Conservation (phyloP, 2,329 filamentous ascomycete genomes). For the Phialophora verrucosa region DNA sequence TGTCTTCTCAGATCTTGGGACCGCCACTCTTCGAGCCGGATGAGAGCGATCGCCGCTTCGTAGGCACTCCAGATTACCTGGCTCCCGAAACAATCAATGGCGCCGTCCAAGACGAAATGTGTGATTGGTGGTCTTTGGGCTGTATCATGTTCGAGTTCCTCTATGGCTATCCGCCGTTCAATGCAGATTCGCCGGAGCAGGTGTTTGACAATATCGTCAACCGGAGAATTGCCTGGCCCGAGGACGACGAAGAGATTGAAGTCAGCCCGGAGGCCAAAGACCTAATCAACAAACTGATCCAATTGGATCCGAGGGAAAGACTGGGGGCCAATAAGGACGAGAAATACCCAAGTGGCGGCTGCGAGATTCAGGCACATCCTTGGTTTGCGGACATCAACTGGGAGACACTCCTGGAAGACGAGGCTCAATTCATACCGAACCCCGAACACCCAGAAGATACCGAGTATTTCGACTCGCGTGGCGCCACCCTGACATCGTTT, state of each 20-base stretch:
- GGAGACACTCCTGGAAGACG: constrained; percentile 89
- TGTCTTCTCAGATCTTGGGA: constrained; percentile 77
- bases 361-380: constrained; percentile 84
- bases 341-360: constrained; percentile 80
- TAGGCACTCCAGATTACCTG: constrained; percentile 95
- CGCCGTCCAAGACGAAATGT: constrained; percentile 93
- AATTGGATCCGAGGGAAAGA: constrained; percentile 78
- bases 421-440: constrained; percentile 92
- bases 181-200: constrained; percentile 84
- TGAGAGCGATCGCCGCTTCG: constrained; percentile 89
- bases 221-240: constrained; percentile 90
- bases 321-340: constrained; percentile 86
- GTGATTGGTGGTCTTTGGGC: constrained; percentile 99
- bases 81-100: constrained; percentile 97
- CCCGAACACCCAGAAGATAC: constrained; percentile 95
- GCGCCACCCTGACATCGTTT: constrained; percentile 90
- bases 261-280: constrained; percentile 90
- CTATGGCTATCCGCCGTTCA: constrained; percentile 91
- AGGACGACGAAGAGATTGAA: constrained; percentile 74
- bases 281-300: constrained; percentile 89
- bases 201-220: constrained; percentile 97
- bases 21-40: constrained; percentile 94
- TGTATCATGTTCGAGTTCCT: constrained; percentile 98
- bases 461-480: constrained; percentile 93
- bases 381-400: constrained; percentile 91